These are phyloP conservation scores for Monilinia fructigena DNA, from an alignment of 2,329 filamentous ascomycete genomes.

Conservation along the genomic window DNA sequence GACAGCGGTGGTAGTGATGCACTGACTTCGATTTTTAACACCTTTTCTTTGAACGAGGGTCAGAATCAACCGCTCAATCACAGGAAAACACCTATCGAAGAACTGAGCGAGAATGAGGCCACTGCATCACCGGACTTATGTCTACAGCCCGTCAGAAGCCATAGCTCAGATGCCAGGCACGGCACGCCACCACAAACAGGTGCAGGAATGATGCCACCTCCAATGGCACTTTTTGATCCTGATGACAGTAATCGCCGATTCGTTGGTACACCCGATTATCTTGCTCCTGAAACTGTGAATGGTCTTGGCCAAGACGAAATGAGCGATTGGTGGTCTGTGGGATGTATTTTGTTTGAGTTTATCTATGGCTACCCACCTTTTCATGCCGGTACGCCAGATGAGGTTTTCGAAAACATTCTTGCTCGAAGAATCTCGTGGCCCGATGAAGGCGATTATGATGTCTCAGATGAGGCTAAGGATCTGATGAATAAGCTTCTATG, in stretches of 20 bases:
- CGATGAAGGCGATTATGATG: constrained; percentile 72
- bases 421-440: constrained; percentile 91
- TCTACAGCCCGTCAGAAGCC: constrained; percentile 53
- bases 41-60: constrained; percentile 69
- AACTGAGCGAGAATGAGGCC: constrained; percentile 68
- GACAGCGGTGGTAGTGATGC: constrained; percentile 91
- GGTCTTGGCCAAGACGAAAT: constrained; percentile 95
- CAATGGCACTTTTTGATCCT: constrained; percentile 92
- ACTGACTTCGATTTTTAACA: constrained; percentile 76
- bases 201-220: constrained; percentile 77
- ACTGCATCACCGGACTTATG: constrained; percentile 76
- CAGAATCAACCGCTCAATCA: constrained; percentile 44
- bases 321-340: constrained; percentile 99
- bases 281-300: constrained; percentile 94
- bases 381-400: constrained; percentile 82
- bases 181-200: constrained; percentile 61
- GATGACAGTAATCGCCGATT: constrained; percentile 91
- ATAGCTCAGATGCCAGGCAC: constrained; percentile 46
- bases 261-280: constrained; percentile 94
- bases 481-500: constrained; percentile 91
- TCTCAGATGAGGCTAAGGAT: constrained; percentile 87
- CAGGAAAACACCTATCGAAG: constrained; percentile 65
- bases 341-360: constrained; percentile 96
- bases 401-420: constrained; percentile 96
- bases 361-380: constrained; percentile 92